Evolutionary conservation across 1,284 basidiomycete species (phyloP), one percentile per base, ranked within the genome.

Genomic region (Papiliotrema terrestris): DNA sequence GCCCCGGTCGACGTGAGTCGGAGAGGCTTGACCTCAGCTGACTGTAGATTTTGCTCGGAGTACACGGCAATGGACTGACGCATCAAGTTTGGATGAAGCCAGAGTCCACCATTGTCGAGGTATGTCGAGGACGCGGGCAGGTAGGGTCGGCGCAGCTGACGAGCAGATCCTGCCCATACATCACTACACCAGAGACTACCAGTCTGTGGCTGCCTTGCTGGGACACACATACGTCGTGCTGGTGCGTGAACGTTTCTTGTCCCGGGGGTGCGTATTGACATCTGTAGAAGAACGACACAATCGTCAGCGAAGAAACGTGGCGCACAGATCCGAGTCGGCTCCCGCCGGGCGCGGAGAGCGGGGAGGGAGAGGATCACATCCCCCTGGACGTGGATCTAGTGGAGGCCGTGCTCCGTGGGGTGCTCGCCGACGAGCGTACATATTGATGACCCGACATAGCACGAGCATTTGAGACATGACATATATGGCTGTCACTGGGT

Each of bases 81-180:
- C 64, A 66, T 57, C 61, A 61, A 46, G 25, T 66, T 36, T 66
- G 61, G 61, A 59, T 60, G 61, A 57, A 55, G 42, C 60, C 64
- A 3, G 56, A 54, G 4, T 45, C 57, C 29, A 60, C 49, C 9
- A 61, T 67, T 0, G 44, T 67, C n/a, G 64, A 66, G 36, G 52
- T 55, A 26, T 43, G 52, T 32, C 5, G 19, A 23, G 4, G 44
- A 29, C 8, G 8, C 39, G 39, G 29, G 29, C 29, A 32, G 11
- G 17, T 22, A 41, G 11, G n/a, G 11, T 17, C 17, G 6, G 20
- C 8, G 17, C 5, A 22, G 17, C 39, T 41, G 6, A 41, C 39
- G 15, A 15, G 39, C 15, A 41, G 39, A 41, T 41, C 17, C 15
- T 41, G 39, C 39, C 39, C 6, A 8, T 41, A 15, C 5, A 41